Evolutionary conservation across 192 early-diverging fungal species (phyloP), one percentile per base, ranked within the genome.

Genomic region (Jimgerdemannia flammicorona): DNA sequence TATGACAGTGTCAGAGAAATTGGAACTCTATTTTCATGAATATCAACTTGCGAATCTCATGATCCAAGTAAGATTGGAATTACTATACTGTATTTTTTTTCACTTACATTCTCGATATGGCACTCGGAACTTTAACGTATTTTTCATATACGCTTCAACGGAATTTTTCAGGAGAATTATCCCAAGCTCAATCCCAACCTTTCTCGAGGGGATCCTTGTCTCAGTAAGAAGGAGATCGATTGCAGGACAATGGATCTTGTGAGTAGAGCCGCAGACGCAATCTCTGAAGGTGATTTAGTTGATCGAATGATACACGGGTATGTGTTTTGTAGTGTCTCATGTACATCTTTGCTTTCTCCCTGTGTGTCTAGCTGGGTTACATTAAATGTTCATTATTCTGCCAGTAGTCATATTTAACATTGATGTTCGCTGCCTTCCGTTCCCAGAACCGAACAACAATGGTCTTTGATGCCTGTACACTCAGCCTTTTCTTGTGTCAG

Each of bases 11-110:
- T 68, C 81, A 19, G 93, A 98, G 66, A 95, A 93, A 79, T 81
- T 97, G 42, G 93, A 99, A 65, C 79, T 92, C 29, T 99, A 97
- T 83, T 99, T 98, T 78, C 81, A 91, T 64, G 97, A 99, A 74
- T 96, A 89, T 84, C 85, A 87, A 19, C 76, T 99, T 64, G 88
- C 94, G 7, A 95, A 94, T 69, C 84, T 99, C 70, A 95, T 99
- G 91, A 90, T 99, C n/a, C 94, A 93, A 74, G 93, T 91, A 81
- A 76, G 0, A 6, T 73, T 73, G 39, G 40, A n/a, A 40, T 65
- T 18, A 73, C 72, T 42, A 14, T 64, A 2, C 11, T 43, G 20
- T 9, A 66, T 72, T 64, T 72, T 43, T n/a, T 72, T 54, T 72
- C 40, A 18, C 8, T 1, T 43, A 19, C 20, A 70, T 67, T 68